A percentile compares a stretch with the other conserved stretches of the same genome.
Evolutionary conservation across 805 yeast genomes (phyloP).

Genomic region (Ogataea ramenticola): DNA sequence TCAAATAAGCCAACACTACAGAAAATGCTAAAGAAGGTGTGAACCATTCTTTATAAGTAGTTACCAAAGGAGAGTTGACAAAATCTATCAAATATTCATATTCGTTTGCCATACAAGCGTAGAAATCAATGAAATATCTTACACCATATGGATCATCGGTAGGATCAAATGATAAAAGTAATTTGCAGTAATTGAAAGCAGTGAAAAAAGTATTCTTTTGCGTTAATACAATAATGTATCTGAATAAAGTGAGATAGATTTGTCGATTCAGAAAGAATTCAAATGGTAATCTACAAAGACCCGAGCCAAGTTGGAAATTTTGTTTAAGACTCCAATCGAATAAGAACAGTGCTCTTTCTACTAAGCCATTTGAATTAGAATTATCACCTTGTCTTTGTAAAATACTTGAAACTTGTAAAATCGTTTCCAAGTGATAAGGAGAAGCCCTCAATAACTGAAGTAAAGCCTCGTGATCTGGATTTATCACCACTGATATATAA

Average conservation of each 20-base stretch:
- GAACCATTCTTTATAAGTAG: slow-evolving; percentile 56
- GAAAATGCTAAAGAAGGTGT: slow-evolving; percentile 71
- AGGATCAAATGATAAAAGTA: slow-evolving; percentile 60
- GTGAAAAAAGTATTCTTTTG: slow-evolving; percentile 74
- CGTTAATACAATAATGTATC: slow-evolving; percentile 62
- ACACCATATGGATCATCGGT: slow-evolving; percentile 81
- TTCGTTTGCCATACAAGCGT: slow-evolving; percentile 61
- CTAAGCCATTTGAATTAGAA: slow-evolving; percentile 61
- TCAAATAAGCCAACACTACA: slow-evolving; percentile 52
- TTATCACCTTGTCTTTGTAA: slow-evolving; percentile 71
- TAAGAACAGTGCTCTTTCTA: slow-evolving; percentile 72
- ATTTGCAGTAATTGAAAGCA: slow-evolving; percentile 68
- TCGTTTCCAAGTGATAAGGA: slow-evolving; percentile 73
- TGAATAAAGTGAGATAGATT: slow-evolving; percentile 64
- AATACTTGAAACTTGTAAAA: slow-evolving; percentile 73
- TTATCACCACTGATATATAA: slow-evolving; percentile 56
- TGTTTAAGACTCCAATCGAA: slow-evolving; percentile 69
- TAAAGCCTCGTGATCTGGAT: slow-evolving; percentile 75
- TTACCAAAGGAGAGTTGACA: slow-evolving; percentile 46
- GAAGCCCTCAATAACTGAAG: slow-evolving; percentile 47
- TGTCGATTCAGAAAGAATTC: slow-evolving; percentile 71
- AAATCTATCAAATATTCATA: slow-evolving; percentile 54
- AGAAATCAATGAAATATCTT: slow-evolving; percentile 74
- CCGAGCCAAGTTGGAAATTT: slow-evolving; percentile 49
- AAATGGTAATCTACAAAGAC: slow-evolving; percentile 64